These are phyloP conservation scores for Chlorella ohadii DNA, from an alignment of 139 green algal species.

Conservation along the genomic window DNA sequence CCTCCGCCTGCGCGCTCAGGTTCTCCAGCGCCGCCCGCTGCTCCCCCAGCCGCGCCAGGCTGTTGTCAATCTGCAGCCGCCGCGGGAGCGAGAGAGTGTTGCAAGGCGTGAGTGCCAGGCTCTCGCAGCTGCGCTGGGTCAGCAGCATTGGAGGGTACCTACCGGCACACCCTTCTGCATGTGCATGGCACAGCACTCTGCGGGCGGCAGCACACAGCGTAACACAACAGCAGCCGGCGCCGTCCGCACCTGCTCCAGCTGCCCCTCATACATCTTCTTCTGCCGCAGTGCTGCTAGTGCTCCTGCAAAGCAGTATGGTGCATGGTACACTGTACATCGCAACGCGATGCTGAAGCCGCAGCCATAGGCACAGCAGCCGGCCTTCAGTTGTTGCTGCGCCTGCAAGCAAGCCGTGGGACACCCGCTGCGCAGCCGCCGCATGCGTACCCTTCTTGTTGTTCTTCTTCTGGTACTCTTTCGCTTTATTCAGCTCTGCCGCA, in stretches of 20 bases:
- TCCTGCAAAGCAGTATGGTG: conserved; percentile 32
- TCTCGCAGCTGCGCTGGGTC: not conserved
- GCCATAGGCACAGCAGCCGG: too few species aligned
- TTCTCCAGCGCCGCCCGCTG: too few species aligned
- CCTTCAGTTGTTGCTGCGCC: too few species aligned
- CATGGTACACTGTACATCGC: not conserved
- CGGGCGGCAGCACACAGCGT: not conserved
- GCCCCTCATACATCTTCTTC: conserved; percentile 94
- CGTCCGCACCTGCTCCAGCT: conserved; percentile 77
- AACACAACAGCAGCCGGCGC: not conserved
- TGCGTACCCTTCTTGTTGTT: conserved; percentile 88
- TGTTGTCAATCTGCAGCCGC: too few species aligned
- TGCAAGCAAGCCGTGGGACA: too few species aligned
- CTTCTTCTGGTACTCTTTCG: conserved; percentile 77
- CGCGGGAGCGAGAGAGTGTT: too few species aligned
- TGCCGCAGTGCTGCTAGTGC: conserved; percentile 92
- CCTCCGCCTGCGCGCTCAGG: too few species aligned
- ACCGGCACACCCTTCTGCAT: not conserved
- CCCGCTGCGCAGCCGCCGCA: not conserved
- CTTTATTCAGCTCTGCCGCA: conserved; percentile 82
- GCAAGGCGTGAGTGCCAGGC: not conserved
- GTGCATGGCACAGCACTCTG: not conserved
- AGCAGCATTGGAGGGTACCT: not conserved
- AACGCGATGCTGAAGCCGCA: not conserved
- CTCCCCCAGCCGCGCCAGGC: too few species aligned